A percentile compares a stretch with the other conserved stretches of the same genome.
Evolutionary conservation across 225 moss, liverwort and hornwort species (phyloP).

Genomic region (Asterella californica): DNA sequence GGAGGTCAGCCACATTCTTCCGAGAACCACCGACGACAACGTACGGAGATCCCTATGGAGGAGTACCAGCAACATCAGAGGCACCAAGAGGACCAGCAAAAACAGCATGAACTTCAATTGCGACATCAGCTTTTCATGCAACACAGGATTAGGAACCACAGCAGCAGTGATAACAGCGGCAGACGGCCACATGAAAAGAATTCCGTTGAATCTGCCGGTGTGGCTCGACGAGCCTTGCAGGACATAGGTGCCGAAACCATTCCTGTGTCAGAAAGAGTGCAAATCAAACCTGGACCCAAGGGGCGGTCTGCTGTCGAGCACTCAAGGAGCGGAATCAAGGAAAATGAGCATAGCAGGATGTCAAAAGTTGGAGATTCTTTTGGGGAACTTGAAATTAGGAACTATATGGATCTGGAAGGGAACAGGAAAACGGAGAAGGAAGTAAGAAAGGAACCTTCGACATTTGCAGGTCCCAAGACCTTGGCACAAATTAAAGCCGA

Average conservation of each 20-base stretch:
- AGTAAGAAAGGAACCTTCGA: slow-evolving; percentile 38
- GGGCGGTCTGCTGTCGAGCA: slow-evolving; percentile 29
- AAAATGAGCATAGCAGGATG: slow-evolving; percentile 41
- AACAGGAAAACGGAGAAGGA: slow-evolving; percentile 40
- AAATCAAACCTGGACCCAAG: slow-evolving; percentile 23
- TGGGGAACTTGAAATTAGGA: slow-evolving; percentile 33
- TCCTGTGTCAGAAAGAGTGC: slow-evolving; percentile 30
- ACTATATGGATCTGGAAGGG: slow-evolving; percentile 34
- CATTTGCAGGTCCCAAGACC: slow-evolving; percentile 60
- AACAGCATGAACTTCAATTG: slow-evolving; percentile 53
- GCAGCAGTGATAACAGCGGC: slow-evolving; percentile 24
- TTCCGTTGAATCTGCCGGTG: slow-evolving; percentile 35
- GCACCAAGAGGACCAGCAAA: slow-evolving; percentile 57
- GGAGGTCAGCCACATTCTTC: slow-evolving; percentile 36
- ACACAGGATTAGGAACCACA: slow-evolving; percentile 45
- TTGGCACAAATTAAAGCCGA: slow-evolving; percentile 60
- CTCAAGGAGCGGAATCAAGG: slow-evolving; percentile 26
- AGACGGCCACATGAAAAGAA: slow-evolving; percentile 37
- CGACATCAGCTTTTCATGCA: slow-evolving; percentile 58
- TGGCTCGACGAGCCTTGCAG: slow-evolving; percentile 45
- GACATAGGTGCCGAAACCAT: slow-evolving; percentile 35
- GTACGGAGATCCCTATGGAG: slow-evolving; percentile 42
- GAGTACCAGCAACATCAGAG: slow-evolving; percentile 43
- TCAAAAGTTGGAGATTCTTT: slow-evolving; percentile 30
- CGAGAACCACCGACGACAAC: slow-evolving; percentile 44